A percentile compares a stretch with the other conserved stretches of the same genome.
phyloP scores from a whole-genome alignment of 164 flowering plant genomes.

The Pachysandra terminalis region DNA sequence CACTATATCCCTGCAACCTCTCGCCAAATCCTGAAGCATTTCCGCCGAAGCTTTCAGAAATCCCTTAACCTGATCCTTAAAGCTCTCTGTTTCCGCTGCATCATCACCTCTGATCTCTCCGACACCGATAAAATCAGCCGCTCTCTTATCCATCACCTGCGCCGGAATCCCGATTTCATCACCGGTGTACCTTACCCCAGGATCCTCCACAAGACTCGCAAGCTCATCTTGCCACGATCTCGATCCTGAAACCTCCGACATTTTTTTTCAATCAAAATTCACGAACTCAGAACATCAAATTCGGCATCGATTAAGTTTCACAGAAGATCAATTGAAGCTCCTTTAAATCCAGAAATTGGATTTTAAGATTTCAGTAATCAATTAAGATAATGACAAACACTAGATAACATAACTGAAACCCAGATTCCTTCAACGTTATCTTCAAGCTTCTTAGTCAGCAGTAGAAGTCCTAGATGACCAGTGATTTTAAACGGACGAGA shows the following conservation, averaged over 20 bases:
- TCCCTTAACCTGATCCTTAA: constrained; percentile 67
- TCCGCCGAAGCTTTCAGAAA: constrained; percentile 74
- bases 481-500: constrained; percentile 11
- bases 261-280: constrained; percentile 11
- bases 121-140: not conserved
- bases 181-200: constrained; percentile 36
- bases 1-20: constrained; percentile 68
- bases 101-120: constrained; percentile 17
- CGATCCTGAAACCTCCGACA: constrained; percentile 40
- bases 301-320: not conserved
- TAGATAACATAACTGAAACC: not conserved
- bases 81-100: constrained; percentile 36
- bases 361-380: too few relatives aligned
- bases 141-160: constrained; percentile 8
- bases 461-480: constrained; percentile 24
- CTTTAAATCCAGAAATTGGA: too few relatives aligned
- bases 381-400: too few relatives aligned
- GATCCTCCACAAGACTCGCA: constrained; percentile 53
- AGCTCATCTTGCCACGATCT: constrained; percentile 66
- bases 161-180: constrained; percentile 25
- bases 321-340: too few relatives aligned
- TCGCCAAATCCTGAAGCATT: constrained; percentile 66
- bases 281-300: constrained; percentile 3
- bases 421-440: constrained; percentile 20
- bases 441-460: constrained; percentile 18